Evolutionary conservation across 352 stramenopile genomes (phyloP).

Genomic region (Pythium sp.): DNA sequence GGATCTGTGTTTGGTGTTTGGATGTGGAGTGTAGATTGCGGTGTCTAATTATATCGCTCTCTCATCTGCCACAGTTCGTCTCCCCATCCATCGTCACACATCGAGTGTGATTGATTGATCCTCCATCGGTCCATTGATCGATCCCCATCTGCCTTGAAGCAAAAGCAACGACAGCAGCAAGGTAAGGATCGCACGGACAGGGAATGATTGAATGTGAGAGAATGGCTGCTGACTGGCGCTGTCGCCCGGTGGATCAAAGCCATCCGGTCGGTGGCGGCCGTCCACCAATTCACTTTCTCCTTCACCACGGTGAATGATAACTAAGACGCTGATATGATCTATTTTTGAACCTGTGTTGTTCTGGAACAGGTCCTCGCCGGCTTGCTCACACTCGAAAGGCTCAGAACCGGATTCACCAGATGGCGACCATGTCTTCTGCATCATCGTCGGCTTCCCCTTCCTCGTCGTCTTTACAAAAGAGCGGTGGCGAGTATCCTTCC

Average conservation of each 20-base stretch:
- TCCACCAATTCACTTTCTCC: not conserved
- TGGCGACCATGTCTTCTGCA: slow-evolving; percentile 20
- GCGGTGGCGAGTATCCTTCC: slow-evolving; percentile 6
- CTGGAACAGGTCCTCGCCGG: slow-evolving; percentile 7
- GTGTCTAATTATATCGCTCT: slow-evolving; percentile 5
- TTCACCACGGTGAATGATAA: not conserved
- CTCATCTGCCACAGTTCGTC: not conserved
- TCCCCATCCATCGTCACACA: slow-evolving; percentile 6
- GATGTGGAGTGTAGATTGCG: not conserved
- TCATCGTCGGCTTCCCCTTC: slow-evolving; percentile 9
- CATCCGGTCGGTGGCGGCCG: slow-evolving; percentile 9
- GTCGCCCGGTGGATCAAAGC: slow-evolving; percentile 15
- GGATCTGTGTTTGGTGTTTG: not conserved
- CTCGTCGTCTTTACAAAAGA: slow-evolving; percentile 9
- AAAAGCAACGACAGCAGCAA: slow-evolving; percentile 2
- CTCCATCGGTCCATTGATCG: slow-evolving; percentile 23
- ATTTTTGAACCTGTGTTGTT: slow-evolving; percentile 6
- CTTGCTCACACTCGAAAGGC: not conserved
- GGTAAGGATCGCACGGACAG: not conserved
- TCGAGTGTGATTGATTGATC: slow-evolving; percentile 16
- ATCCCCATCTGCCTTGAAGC: slow-evolving; percentile 15
- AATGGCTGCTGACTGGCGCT: not conserved
- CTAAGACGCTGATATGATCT: slow-evolving; percentile 1
- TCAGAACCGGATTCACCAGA: slow-evolving; percentile 23
- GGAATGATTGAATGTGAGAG: not conserved